phyloP scores from a whole-genome alignment of 257 asterid species.

The Vinca minor region DNA sequence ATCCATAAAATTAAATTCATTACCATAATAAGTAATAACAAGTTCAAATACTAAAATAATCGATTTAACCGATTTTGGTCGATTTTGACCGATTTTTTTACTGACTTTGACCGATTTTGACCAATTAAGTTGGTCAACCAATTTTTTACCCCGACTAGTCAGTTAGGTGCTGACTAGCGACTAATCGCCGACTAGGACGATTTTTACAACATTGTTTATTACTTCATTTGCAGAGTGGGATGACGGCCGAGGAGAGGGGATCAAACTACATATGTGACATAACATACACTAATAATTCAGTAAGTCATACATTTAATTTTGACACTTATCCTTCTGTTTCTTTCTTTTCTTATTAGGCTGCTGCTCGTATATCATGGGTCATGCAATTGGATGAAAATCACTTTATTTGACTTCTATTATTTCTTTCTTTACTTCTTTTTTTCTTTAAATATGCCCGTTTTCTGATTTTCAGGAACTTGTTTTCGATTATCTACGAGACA shows the following conservation, averaged over 20 bases:
- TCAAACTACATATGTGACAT: conserved; percentile 78
- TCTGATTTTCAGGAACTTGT: conserved; percentile 72
- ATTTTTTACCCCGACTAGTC: too few species aligned
- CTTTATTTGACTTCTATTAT: not conserved
- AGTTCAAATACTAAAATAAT: too few species aligned
- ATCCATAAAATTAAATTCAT: too few species aligned
- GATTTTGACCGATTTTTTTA: too few species aligned
- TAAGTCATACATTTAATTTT: conserved; percentile 24
- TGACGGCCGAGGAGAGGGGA: conserved; percentile 61
- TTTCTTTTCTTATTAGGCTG: conserved; percentile 1
- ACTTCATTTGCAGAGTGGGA: conserved; percentile 72
- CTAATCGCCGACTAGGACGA: too few species aligned
- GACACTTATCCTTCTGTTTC: not conserved
- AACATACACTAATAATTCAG: conserved; percentile 90
- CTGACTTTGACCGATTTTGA: too few species aligned
- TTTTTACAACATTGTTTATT: too few species aligned
- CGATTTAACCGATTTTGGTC: too few species aligned
- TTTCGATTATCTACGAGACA: conserved; percentile 93
- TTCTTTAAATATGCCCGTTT: conserved; percentile 7
- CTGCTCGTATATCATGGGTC: conserved; percentile 1
- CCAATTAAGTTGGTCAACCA: too few species aligned
- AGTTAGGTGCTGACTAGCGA: too few species aligned
- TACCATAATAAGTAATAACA: too few species aligned
- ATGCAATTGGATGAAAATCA: conserved; percentile 6
- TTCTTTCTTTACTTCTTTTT: conserved; percentile 6